A percentile compares a stretch with the other conserved stretches of the same genome.
phyloP scores from a whole-genome alignment of 2,329 filamentous ascomycete species.

The Hansfordia pulvinata region DNA sequence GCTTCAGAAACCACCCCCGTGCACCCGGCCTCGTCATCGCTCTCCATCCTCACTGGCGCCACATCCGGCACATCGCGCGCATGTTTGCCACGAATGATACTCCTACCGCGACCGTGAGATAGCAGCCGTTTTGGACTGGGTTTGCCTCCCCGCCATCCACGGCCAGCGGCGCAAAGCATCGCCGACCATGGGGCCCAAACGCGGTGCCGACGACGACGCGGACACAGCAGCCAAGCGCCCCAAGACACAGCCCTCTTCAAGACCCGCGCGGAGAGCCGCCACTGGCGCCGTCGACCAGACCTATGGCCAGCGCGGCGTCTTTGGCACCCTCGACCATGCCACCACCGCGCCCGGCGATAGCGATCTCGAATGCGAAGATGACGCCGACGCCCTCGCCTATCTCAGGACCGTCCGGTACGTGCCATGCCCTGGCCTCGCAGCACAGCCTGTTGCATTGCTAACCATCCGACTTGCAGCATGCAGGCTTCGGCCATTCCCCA shows the following conservation, averaged over 20 bases:
- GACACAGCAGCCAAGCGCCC: conserved; percentile 6
- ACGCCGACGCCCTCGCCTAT: conserved; percentile 43
- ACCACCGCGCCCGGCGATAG: conserved; percentile 23
- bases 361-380: conserved; percentile 40
- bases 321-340: conserved; percentile 35
- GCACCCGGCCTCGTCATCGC: too few species aligned
- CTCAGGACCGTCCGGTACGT: conserved; percentile 45
- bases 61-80: too few species aligned
- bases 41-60: too few species aligned
- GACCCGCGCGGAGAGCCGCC: conserved; percentile 4
- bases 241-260: conserved; percentile 3
- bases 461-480: conserved; percentile 6
- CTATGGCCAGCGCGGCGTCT: conserved; percentile 44
- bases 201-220: conserved; percentile 9
- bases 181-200: conserved; percentile 11
- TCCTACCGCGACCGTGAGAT: too few species aligned
- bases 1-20: too few species aligned
- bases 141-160: too few species aligned
- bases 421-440: conserved; percentile 1
- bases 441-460: conserved; percentile 9
- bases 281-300: conserved; percentile 26
- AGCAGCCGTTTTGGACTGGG: too few species aligned
- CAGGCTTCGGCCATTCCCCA: conserved; percentile 62
- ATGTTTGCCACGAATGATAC: too few species aligned
- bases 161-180: background rate